These are phyloP conservation scores for Podospora pseudoanserina DNA, from an alignment of 495 filamentous ascomycete genomes.

Conservation along the genomic window DNA sequence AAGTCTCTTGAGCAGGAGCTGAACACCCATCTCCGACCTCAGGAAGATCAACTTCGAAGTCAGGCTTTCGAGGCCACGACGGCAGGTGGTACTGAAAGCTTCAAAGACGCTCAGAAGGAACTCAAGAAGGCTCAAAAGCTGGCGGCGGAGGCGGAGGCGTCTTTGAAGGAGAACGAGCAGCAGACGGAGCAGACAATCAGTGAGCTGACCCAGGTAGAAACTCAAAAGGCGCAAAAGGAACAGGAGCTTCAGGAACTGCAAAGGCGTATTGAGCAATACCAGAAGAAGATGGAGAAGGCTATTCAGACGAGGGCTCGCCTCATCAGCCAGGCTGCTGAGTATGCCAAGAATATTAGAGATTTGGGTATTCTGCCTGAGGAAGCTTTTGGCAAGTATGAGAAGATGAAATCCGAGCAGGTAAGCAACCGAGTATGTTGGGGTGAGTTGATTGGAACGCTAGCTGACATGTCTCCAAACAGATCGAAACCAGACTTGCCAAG, in stretches of 20 bases:
- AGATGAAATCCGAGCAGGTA: slow-evolving; percentile 69
- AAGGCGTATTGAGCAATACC: slow-evolving; percentile 76
- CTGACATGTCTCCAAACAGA: slow-evolving; percentile 39
- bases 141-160: slow-evolving; percentile 58
- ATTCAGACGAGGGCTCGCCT: slow-evolving; percentile 80
- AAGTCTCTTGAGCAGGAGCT: slow-evolving; percentile 75
- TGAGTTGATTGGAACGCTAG: background rate
- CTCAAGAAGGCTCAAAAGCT: slow-evolving; percentile 69
- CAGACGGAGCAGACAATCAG: slow-evolving; percentile 63
- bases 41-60: slow-evolving; percentile 80
- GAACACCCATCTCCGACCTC: slow-evolving; percentile 75
- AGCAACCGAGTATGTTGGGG: slow-evolving; percentile 18
- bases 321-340: slow-evolving; percentile 70
- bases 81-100: slow-evolving; percentile 57
- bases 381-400: slow-evolving; percentile 86
- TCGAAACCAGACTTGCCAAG: slow-evolving; percentile 83
- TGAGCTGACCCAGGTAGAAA: slow-evolving; percentile 58
- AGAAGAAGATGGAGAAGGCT: slow-evolving; percentile 88
- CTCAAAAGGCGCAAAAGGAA: slow-evolving; percentile 62
- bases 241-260: slow-evolving; percentile 70
- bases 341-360: slow-evolving; percentile 82
- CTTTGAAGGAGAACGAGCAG: slow-evolving; percentile 66
- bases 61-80: slow-evolving; percentile 66
- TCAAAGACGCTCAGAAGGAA: slow-evolving; percentile 77
- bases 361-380: slow-evolving; percentile 92